A percentile compares a stretch with the other conserved stretches of the same genome.
These are phyloP conservation scores for Ziziphus jujuba DNA, from an alignment of 306 rosid species.

Conservation along the genomic window DNA sequence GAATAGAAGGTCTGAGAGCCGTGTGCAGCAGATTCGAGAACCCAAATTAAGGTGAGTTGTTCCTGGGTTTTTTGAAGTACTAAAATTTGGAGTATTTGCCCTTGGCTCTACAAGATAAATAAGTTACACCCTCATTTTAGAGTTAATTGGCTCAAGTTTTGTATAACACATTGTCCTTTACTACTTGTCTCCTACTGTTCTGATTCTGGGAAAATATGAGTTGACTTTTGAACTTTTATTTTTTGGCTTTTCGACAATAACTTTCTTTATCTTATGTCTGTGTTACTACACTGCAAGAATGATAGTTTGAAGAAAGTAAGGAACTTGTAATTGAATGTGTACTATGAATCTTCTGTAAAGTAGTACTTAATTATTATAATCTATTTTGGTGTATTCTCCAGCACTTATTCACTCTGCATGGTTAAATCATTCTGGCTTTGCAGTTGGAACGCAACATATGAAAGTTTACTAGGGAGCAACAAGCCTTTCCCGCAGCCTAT, in stretches of 20 bases:
- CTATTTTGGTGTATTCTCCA: conserved; percentile 37
- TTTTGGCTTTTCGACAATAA: neutral
- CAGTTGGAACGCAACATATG: conserved; percentile 93
- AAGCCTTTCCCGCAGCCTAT: conserved; percentile 84
- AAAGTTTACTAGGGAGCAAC: conserved; percentile 75
- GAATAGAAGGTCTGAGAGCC: conserved; percentile 51
- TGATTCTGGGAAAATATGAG: neutral
- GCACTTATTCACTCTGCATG: conserved; percentile 64
- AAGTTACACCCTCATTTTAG: neutral
- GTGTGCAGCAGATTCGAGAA: conserved; percentile 55
- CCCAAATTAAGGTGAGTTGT: conserved; percentile 66
- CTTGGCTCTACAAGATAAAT: neutral
- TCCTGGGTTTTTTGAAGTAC: neutral
- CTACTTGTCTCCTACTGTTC: neutral
- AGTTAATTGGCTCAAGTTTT: neutral
- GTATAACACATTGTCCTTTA: neutral
- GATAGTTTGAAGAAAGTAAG: neutral
- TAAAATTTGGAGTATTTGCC: neutral
- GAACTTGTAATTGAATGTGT: neutral
- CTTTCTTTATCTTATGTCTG: no score
- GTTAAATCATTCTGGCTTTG: conserved; percentile 56
- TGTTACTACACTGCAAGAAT: neutral
- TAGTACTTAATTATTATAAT: neutral
- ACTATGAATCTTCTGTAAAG: neutral
- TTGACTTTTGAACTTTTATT: neutral